phyloP scores from a whole-genome alignment of 1,139 yeast species.

The Candida dubliniensis region DNA sequence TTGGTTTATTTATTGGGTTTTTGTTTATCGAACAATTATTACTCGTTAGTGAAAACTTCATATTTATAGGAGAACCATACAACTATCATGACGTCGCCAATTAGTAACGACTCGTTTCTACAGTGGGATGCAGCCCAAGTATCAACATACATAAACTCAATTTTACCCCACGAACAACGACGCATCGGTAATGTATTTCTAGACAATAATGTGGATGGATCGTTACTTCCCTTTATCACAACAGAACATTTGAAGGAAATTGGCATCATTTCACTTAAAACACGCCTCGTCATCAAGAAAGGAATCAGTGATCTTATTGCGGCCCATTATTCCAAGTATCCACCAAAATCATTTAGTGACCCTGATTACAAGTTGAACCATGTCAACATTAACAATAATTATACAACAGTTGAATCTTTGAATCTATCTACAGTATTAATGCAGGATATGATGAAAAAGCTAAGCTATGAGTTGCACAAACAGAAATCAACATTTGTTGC shows the following conservation, averaged over 20 bases:
- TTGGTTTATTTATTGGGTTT: no score
- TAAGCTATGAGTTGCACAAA: conserved; percentile 19
- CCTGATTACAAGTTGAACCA: conserved; percentile 30
- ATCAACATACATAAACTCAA: conserved; percentile 31
- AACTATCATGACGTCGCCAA: conserved; percentile 13
- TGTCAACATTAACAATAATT: conserved; percentile 34
- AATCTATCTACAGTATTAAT: conserved; percentile 32
- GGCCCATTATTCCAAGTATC: conserved; percentile 31
- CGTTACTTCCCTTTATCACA: conserved; percentile 56
- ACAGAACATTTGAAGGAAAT: conserved; percentile 63
- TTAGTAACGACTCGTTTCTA: conserved; percentile 38
- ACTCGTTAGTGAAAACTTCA: no score
- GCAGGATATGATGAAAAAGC: conserved; percentile 39
- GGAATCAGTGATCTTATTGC: conserved; percentile 47
- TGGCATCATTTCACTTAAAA: conserved; percentile 44
- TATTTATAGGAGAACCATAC: not conserved
- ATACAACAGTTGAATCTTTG: conserved; percentile 36
- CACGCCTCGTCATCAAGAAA: conserved; percentile 49
- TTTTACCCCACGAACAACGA: conserved; percentile 21
- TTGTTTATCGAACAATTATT: no score
- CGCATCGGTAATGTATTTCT: conserved; percentile 37
- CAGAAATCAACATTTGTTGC: conserved; percentile 10
- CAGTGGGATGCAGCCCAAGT: conserved; percentile 54
- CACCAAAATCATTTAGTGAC: conserved; percentile 33
- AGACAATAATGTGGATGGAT: conserved; percentile 63